Evolutionary conservation across 495 filamentous ascomycete species (phyloP).

Genomic region (Penicillium riverlandense): DNA sequence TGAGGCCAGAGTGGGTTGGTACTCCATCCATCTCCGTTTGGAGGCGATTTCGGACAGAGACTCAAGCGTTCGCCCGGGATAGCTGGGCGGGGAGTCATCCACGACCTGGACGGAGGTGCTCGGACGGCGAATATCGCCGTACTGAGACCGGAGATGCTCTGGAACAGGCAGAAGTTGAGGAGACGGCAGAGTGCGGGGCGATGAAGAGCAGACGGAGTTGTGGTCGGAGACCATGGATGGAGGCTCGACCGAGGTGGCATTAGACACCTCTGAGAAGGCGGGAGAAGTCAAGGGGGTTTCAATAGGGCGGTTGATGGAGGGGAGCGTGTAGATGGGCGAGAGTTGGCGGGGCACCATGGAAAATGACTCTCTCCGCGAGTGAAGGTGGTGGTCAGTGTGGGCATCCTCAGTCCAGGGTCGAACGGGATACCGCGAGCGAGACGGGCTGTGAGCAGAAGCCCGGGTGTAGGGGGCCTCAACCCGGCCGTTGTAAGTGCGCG

Average conservation of each 20-base stretch:
- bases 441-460: slow-evolving; percentile 26
- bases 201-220: slow-evolving; percentile 55
- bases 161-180: slow-evolving; percentile 37
- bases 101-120: slow-evolving; percentile 21
- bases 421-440: slow-evolving; percentile 26
- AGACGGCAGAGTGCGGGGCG: slow-evolving; percentile 38
- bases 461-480: slow-evolving; percentile 36
- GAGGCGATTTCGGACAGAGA: slow-evolving; percentile 23
- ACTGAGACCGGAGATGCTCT: slow-evolving; percentile 24
- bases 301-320: slow-evolving; percentile 38
- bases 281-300: slow-evolving; percentile 67
- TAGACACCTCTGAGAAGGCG: slow-evolving; percentile 51
- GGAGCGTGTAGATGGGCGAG: slow-evolving; percentile 39
- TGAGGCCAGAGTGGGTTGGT: slow-evolving; percentile 19
- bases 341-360: slow-evolving; percentile 31
- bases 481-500: slow-evolving; percentile 34
- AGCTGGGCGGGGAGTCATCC: slow-evolving; percentile 21
- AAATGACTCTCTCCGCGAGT: slow-evolving; percentile 23
- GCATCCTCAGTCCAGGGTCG: slow-evolving; percentile 24
- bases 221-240: slow-evolving; percentile 68
- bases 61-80: slow-evolving; percentile 17
- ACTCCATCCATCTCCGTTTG: slow-evolving; percentile 27
- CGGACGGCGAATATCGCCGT: slow-evolving; percentile 21
- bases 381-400: slow-evolving; percentile 7
- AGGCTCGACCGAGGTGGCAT: slow-evolving; percentile 54